phyloP scores from a whole-genome alignment of 768 basidiomycete genomes.

The Lactarius sp. region DNA sequence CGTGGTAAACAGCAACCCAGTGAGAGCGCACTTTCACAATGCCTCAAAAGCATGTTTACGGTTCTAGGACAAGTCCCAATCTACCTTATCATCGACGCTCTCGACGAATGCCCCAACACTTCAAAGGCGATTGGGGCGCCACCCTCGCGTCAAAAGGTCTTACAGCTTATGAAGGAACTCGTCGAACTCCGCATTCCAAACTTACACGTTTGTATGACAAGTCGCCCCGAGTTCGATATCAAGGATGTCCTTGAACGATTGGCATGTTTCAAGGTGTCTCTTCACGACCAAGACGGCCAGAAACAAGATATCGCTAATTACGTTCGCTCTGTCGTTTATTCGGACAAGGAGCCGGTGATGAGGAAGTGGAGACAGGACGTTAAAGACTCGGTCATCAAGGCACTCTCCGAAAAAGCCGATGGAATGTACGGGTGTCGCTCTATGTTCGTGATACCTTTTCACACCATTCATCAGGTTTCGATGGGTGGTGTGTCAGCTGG shows the following conservation, averaged over 20 bases:
- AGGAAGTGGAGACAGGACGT: neutral
- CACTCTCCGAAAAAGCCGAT: neutral
- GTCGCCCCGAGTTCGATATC: neutral
- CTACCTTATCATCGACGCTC: neutral
- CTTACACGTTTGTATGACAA: neutral
- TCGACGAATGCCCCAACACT: neutral
- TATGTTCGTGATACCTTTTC: neutral
- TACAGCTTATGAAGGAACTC: neutral
- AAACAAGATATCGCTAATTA: neutral
- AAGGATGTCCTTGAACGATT: neutral
- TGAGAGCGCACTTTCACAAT: too few relatives aligned
- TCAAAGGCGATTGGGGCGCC: neutral
- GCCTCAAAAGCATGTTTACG: too few relatives aligned
- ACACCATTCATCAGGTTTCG: neutral
- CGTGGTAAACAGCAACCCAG: too few relatives aligned
- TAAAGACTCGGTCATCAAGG: neutral
- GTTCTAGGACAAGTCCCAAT: neutral
- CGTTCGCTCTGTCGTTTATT: neutral
- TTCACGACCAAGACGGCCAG: neutral
- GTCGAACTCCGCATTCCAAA: neutral
- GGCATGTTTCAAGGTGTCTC: neutral
- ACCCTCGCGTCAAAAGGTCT: neutral
- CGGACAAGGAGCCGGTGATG: conserved; percentile 30
- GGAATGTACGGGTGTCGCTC: neutral
- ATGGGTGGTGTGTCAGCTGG: neutral